Evolutionary conservation across 208 protist genomes (phyloP).

Genomic region (Leishmania braziliensis): DNA sequence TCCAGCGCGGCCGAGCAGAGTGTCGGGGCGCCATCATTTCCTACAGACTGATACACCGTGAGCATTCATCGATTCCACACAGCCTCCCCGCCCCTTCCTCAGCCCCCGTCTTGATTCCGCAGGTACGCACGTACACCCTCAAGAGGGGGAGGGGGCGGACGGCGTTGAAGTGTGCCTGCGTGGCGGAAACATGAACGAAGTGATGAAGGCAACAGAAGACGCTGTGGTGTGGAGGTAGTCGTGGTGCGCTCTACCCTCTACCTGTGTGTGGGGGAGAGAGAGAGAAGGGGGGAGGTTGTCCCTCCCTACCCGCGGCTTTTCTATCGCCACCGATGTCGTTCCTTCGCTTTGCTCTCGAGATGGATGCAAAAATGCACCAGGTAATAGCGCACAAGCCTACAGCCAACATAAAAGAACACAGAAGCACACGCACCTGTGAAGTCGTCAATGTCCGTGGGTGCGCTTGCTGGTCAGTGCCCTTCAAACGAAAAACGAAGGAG

Average conservation of each 20-base stretch:
- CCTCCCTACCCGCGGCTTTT: neutral
- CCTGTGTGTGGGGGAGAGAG: neutral
- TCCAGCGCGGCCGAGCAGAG: conserved; percentile 16
- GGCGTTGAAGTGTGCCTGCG: neutral
- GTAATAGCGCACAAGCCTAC: no score
- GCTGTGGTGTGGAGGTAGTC: neutral
- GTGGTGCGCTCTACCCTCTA: neutral
- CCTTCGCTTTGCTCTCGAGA: no score
- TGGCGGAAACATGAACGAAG: neutral
- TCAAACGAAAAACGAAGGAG: no score
- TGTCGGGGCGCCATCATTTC: conserved; percentile 29
- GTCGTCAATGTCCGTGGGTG: no score
- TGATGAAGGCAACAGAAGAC: neutral
- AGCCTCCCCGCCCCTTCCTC: neutral
- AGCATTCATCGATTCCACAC: neutral
- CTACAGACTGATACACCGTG: conserved; percentile 1
- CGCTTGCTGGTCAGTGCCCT: no score
- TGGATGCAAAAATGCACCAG: no score
- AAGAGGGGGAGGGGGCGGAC: neutral
- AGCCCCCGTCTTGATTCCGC: neutral
- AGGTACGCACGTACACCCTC: neutral
- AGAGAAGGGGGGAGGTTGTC: neutral
- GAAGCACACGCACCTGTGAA: no score
- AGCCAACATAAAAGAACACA: no score
- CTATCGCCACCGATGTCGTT: neutral